Percentiles rank a stretch among this genome's conserved stretches.
phyloP scores from a whole-genome alignment of 768 basidiomycete species.

The Saitozyma podzolica region DNA sequence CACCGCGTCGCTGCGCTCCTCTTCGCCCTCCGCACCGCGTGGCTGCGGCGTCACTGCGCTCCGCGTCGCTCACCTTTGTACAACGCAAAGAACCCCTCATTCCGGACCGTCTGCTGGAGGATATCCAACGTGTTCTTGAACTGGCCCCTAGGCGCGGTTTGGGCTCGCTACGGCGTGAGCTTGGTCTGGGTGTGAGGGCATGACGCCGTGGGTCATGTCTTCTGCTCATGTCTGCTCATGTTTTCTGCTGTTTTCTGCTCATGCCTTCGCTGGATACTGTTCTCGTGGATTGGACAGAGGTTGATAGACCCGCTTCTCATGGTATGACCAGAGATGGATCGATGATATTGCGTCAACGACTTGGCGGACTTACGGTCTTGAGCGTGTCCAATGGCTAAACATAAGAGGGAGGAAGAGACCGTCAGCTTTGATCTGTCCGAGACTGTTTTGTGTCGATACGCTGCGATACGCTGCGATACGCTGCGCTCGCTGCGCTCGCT shows the following conservation, averaged over 20 bases:
- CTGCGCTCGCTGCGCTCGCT: too few species aligned
- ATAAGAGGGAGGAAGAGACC: conserved; percentile 2
- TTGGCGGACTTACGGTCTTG: conserved; percentile 38
- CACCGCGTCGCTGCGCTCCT: neutral
- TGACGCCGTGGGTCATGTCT: too few species aligned
- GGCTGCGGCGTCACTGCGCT: too few species aligned
- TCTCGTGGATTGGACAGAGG: too few species aligned
- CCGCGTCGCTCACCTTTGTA: conserved; percentile 67
- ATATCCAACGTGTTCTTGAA: conserved; percentile 94
- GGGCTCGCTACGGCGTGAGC: conserved; percentile 43
- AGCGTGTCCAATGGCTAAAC: conserved; percentile 49
- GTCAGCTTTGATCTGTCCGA: too few species aligned
- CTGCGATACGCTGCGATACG: too few species aligned
- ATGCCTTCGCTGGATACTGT: too few species aligned
- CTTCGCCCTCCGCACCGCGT: neutral
- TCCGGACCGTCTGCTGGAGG: conserved; percentile 70
- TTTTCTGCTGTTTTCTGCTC: neutral
- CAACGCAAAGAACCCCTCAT: conserved; percentile 87
- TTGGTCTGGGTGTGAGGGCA: neutral
- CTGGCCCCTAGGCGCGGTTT: conserved; percentile 53
- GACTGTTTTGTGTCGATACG: too few species aligned
- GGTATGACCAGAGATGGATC: too few species aligned
- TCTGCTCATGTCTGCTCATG: neutral
- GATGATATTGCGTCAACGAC: too few species aligned
- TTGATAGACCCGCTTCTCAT: too few species aligned